These are phyloP conservation scores for Bauhinia variegata DNA, from an alignment of 306 rosid genomes.

Conservation along the genomic window DNA sequence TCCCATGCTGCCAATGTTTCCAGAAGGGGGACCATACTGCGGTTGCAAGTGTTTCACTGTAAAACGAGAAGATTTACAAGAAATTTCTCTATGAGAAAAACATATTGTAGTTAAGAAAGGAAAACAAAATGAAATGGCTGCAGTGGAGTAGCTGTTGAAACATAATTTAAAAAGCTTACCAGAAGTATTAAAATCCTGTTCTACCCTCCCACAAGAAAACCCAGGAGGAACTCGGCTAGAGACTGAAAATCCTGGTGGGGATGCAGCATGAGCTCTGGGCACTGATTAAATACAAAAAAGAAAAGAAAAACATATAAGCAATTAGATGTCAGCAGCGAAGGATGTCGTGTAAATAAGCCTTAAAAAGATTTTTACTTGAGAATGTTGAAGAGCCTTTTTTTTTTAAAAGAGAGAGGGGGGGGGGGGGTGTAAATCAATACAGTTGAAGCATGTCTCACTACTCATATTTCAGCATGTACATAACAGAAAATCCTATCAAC, in stretches of 20 bases:
- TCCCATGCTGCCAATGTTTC: constrained; percentile 33
- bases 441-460: constrained; percentile 7
- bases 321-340: constrained; percentile 11
- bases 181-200: constrained; percentile 37
- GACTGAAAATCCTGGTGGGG: constrained; percentile 52
- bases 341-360: constrained; percentile 10
- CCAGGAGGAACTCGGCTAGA: constrained; percentile 56
- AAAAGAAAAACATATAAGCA: constrained; percentile 6
- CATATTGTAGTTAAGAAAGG: constrained; percentile 21
- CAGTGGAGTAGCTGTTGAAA: constrained; percentile 20
- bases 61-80: constrained; percentile 4
- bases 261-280: constrained; percentile 43
- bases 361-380: not conserved
- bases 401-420: too few relatives aligned
- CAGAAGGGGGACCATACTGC: constrained; percentile 41
- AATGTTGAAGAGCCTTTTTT: not conserved
- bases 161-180: constrained; percentile 36
- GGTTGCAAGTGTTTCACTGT: constrained; percentile 42
- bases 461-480: constrained; percentile 13
- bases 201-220: constrained; percentile 45
- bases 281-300: constrained; percentile 33
- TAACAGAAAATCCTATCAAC: constrained; percentile 17
- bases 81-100: not conserved
- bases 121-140: not conserved
- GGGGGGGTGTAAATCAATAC: too few relatives aligned